Base-by-base conservation (phyloP, 192 early-diverging fungal species). In the Dispira parvispora region DNA sequence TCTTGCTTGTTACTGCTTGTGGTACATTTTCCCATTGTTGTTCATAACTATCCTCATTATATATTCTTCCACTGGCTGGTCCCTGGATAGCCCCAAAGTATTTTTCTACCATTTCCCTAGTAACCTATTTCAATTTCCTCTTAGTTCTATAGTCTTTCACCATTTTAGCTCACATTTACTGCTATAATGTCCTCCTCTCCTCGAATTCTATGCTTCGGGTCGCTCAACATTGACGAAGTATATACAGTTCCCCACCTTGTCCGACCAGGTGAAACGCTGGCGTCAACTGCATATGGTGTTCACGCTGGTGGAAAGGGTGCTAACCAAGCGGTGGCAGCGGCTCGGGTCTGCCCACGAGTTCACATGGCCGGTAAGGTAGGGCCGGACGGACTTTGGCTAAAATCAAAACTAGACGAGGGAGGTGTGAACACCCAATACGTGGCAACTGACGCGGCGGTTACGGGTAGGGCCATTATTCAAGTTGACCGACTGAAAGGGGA, bases 391-490 rank as follows among this genome's bases (percentile, higher is more conserved):
- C 61, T 63, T 43, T 92, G 85, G 86, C 79, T 95, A 14, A 67
- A 71, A 16, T 80, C 88, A 63, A 50, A 82, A 21, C 79, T 97
- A 72, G 62, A 68, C 43, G 52, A 70, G 6, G 64, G 76, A 25
- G 84, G 84, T 16, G 88, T 93, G 11, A 74, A 92, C 65, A 84
- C 80, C 14, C 63, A 72, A 1, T 73, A 77, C 47, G 69, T 92
- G 12, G 67, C 85, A 0, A 67, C 82, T 13, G 67, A 73, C n/a
- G 67, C 77, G 23, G 63, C 75, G 64, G 79, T 76, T 8, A 91
- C 85, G 1, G 93, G 93, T 21, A 76, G 87, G 12, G 93, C 91
- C 11, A 78, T 94, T 26, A 92, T 94, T 57, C 91, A 96, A 73
- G 77, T 90, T 12, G 84, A 82, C 46, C 52, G 64, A 18, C 66